A percentile compares a stretch with the other conserved stretches of the same genome.
These are phyloP conservation scores for Alternaria brassicae DNA, from an alignment of 2,329 filamentous ascomycete genomes.

Conservation along the genomic window DNA sequence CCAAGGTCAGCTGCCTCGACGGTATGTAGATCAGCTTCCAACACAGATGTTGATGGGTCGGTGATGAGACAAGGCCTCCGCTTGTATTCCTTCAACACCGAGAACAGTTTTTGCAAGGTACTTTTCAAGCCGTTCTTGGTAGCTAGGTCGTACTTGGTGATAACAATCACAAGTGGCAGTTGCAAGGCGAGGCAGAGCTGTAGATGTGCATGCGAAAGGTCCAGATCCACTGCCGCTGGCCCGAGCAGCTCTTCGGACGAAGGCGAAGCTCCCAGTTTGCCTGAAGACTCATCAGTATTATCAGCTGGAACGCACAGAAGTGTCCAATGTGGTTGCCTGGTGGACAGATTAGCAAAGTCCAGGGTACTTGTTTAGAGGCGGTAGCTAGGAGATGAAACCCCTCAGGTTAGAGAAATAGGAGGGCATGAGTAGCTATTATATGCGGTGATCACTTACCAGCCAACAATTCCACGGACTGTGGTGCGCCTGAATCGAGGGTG, in stretches of 20 bases:
- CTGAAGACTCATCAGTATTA: slow-evolving; percentile 62
- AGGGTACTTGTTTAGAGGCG: not conserved
- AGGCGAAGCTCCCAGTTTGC: slow-evolving; percentile 55
- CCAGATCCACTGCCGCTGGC: slow-evolving; percentile 64
- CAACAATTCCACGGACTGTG: slow-evolving; percentile 86
- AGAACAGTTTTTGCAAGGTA: slow-evolving; percentile 75
- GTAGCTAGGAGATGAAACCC: not conserved
- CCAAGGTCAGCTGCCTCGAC: slow-evolving; percentile 64
- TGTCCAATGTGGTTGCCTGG: slow-evolving; percentile 82
- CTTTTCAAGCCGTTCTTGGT: slow-evolving; percentile 73
- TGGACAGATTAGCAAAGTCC: slow-evolving; percentile 8
- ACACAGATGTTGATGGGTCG: slow-evolving; percentile 31
- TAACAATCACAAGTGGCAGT: slow-evolving; percentile 78
- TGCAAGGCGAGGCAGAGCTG: slow-evolving; percentile 83
- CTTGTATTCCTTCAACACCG: slow-evolving; percentile 76
- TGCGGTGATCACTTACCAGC: slow-evolving; percentile 64
- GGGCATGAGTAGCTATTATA: not conserved
- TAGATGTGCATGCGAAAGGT: slow-evolving; percentile 80
- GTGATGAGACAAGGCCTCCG: slow-evolving; percentile 75
- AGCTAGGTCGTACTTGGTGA: slow-evolving; percentile 91
- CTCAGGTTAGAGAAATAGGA: not conserved
- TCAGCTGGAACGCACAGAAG: slow-evolving; percentile 86
- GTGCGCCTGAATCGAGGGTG: slow-evolving; percentile 89
- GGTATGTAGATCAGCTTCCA: slow-evolving; percentile 57
- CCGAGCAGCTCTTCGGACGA: slow-evolving; percentile 61